Evolutionary conservation across 768 basidiomycete genomes (phyloP).

Genomic region (Russula emetica): DNA sequence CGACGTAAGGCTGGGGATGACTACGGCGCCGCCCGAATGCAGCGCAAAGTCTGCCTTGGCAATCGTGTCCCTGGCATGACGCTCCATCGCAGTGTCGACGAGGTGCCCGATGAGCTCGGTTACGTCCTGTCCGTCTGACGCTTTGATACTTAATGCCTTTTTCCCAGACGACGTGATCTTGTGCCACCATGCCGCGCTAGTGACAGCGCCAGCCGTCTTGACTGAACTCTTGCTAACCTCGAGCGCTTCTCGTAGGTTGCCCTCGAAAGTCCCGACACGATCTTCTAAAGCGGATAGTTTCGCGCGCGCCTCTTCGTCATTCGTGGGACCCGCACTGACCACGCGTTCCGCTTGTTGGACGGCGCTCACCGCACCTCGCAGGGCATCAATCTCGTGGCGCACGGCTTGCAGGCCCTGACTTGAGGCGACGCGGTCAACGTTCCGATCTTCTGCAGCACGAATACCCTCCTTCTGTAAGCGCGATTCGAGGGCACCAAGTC

Average conservation of each 20-base stretch:
- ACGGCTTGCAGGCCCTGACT: constrained; percentile 33
- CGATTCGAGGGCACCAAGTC: constrained; percentile 54
- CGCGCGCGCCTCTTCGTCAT: constrained; percentile 54
- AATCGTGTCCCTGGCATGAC: constrained; percentile 71
- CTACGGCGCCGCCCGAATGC: constrained; percentile 72
- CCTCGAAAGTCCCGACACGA: constrained; percentile 56
- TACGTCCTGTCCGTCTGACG: constrained; percentile 68
- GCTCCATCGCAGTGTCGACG: constrained; percentile 70
- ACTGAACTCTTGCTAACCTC: constrained; percentile 52
- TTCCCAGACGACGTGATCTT: constrained; percentile 46
- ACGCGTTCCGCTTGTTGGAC: constrained; percentile 31
- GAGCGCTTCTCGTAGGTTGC: constrained; percentile 65
- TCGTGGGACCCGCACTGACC: constrained; percentile 24
- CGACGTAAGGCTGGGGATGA: constrained; percentile 81
- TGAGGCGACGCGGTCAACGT: constrained; percentile 36
- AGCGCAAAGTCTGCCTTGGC: constrained; percentile 83
- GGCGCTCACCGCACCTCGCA: constrained; percentile 31
- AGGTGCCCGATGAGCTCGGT: constrained; percentile 67
- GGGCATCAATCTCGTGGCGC: constrained; percentile 26
- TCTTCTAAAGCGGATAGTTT: constrained; percentile 58
- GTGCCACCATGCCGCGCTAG: constrained; percentile 61
- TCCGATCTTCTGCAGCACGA: constrained; percentile 51
- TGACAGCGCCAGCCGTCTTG: constrained; percentile 37
- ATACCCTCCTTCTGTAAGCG: constrained; percentile 46
- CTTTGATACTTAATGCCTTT: constrained; percentile 55